These are phyloP conservation scores for Aspergillus japonicus DNA, from an alignment of 2,329 filamentous ascomycete species.

Conservation along the genomic window DNA sequence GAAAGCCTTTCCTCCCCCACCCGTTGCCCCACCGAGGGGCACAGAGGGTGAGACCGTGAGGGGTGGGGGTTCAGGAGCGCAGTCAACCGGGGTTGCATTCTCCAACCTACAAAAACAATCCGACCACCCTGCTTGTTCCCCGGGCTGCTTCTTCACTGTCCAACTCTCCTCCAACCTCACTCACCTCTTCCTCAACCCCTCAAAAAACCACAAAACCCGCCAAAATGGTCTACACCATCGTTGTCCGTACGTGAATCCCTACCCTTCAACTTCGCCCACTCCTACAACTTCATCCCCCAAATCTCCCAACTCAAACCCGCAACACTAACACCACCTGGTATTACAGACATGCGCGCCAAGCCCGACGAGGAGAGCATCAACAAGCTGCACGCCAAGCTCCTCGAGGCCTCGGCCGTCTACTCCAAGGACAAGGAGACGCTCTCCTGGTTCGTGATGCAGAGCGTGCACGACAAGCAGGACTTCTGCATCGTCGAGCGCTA, in stretches of 20 bases:
- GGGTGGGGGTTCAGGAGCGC: background rate
- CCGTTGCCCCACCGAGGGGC: background rate
- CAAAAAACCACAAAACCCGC: background rate
- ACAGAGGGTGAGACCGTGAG: background rate
- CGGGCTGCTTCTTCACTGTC: background rate
- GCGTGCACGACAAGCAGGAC: constrained; percentile 63
- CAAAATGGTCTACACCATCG: constrained; percentile 16
- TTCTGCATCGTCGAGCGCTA: constrained; percentile 78
- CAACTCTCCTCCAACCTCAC: background rate
- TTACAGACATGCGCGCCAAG: constrained; percentile 13
- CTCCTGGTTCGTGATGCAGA: constrained; percentile 76
- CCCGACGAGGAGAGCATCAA: constrained; percentile 28
- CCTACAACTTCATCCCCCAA: background rate
- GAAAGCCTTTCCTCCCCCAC: too few species aligned
- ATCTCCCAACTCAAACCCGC: too few species aligned
- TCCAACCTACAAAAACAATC: background rate
- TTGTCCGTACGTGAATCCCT: constrained; percentile 10
- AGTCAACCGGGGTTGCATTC: background rate
- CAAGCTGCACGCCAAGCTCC: constrained; percentile 69
- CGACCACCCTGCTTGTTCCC: background rate
- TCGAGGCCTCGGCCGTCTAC: constrained; percentile 72
- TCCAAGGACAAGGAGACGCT: constrained; percentile 69
- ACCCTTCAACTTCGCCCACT: too few species aligned
- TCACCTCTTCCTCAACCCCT: background rate
- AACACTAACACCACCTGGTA: background rate